These are phyloP conservation scores for Paecilomyces formosus DNA, from an alignment of 2,329 filamentous ascomycete species.

Conservation along the genomic window DNA sequence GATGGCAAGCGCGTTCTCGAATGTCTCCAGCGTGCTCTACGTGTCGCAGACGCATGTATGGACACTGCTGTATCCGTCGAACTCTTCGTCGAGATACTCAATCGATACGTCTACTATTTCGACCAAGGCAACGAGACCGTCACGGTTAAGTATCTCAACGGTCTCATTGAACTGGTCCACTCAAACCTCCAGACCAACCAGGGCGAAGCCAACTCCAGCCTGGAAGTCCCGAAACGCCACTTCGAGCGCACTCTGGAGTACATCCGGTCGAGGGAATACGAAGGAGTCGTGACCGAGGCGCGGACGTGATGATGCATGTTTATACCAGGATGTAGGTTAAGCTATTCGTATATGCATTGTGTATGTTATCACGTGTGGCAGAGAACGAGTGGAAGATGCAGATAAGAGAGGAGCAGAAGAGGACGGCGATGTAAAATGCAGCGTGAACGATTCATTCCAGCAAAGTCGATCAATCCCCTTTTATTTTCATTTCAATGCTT, in stretches of 20 bases:
- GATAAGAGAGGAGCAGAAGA: not conserved
- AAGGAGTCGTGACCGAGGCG: conserved; percentile 71
- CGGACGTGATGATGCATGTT: conserved; percentile 30
- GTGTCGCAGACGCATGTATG: conserved; percentile 98
- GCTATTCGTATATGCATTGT: not conserved
- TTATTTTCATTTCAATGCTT: not conserved
- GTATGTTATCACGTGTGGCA: not conserved
- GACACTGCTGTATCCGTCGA: conserved; percentile 95
- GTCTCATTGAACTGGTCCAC: conserved; percentile 95
- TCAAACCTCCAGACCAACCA: conserved; percentile 87
- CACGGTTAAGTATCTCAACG: conserved; percentile 96
- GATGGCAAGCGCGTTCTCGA: conserved; percentile 96
- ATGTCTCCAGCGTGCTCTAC: conserved; percentile 87
- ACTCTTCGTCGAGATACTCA: conserved; percentile 95
- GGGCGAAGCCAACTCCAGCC: conserved; percentile 53
- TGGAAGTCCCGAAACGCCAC: conserved; percentile 87
- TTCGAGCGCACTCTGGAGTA: conserved; percentile 94
- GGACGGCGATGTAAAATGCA: not conserved
- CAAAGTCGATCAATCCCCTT: not conserved
- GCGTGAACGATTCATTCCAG: not conserved
- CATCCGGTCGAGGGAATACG: conserved; percentile 84
- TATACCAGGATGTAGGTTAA: not conserved
- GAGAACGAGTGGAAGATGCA: not conserved
- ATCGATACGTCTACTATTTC: conserved; percentile 98
- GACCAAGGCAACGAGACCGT: conserved; percentile 98